Evolutionary conservation across 2,329 filamentous ascomycete species (phyloP), one percentile per base, ranked within the genome.

Genomic region (Monosporascus ibericus): DNA sequence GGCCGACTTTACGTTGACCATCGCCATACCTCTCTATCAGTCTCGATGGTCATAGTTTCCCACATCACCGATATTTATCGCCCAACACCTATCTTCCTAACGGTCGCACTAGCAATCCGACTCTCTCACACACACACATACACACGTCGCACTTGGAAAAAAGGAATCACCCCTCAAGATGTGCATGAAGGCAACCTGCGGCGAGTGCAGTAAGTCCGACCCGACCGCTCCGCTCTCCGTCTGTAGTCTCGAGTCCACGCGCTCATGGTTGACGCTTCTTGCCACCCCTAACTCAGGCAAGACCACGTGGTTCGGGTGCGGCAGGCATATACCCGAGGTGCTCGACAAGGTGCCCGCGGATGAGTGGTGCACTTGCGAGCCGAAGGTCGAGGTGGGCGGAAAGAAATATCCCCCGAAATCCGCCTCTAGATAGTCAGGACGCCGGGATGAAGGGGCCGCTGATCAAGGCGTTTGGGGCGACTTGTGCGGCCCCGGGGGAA

Each of bases 341-440:
- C 80, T 90, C 73, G 80, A 85, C 65, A 62, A 67, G 25, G 67
- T 88, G 44, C 76, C 82, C 5, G 70, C 74, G 37, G 68, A 73
- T 6, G 75, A 88, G 40, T 80, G 85, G 70, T 90, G 87, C 73
- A 74, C 72, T 24, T 90, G 86, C 65, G 73, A 77, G 60, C 85
- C 86, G 27, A 80, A 80, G 64, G 73, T 87, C 56, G 78, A 83
- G 63, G 73, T 75, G 40, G 77, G 81, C 51, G 84, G 82, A 46
- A 80, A 79, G 62, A 62, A 77, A 63, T 88, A 87, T 63, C 85
- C 85, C 53, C 84, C 85, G 27, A 85, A 80, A 77, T 83, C 76
- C 5, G 70, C 68, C 30, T 38, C 50, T 51, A 47, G 37, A 20
- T 48, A 18, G 24, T 15, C 17, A n/a, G 38, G 39, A 46, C 6